phyloP scores from a whole-genome alignment of 2,329 filamentous ascomycete genomes.

The Verticillium nubilum region DNA sequence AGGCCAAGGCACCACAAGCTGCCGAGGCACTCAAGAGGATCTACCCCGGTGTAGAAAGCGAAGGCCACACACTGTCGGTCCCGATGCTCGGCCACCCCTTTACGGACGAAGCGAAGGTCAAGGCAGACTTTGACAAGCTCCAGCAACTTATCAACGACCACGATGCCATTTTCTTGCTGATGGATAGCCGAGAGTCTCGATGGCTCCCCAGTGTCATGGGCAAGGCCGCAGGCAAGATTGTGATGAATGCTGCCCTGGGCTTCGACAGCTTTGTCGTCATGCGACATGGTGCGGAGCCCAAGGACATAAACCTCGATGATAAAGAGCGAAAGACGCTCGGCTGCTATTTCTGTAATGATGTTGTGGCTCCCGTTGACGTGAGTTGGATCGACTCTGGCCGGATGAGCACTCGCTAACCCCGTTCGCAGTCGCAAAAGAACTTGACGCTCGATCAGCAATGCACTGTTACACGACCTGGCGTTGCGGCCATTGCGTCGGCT shows the following conservation, averaged over 20 bases:
- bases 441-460: constrained; percentile 97
- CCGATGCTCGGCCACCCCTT: constrained; percentile 95
- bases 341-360: constrained; percentile 98
- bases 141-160: constrained; percentile 73
- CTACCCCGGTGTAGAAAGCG: constrained; percentile 81
- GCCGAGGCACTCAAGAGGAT: constrained; percentile 77
- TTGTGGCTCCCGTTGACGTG: constrained; percentile 89
- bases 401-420: not conserved
- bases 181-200: constrained; percentile 90
- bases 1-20: constrained; percentile 74
- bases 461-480: constrained; percentile 89
- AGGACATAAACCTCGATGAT: constrained; percentile 20
- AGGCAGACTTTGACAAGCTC: constrained; percentile 69
- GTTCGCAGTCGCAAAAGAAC: constrained; percentile 75
- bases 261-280: constrained; percentile 98
- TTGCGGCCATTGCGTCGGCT: constrained; percentile 87
- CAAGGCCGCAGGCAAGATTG: constrained; percentile 87
- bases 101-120: constrained; percentile 62
- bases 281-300: constrained; percentile 73
- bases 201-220: constrained; percentile 97
- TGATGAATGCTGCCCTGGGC: constrained; percentile 92
- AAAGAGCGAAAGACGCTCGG: constrained; percentile 66
- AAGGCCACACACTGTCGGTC: constrained; percentile 76
- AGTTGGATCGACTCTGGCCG: constrained; percentile 29
- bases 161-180: constrained; percentile 91